phyloP scores from a whole-genome alignment of 2,329 filamentous ascomycete genomes.

The Periconia sp. region DNA sequence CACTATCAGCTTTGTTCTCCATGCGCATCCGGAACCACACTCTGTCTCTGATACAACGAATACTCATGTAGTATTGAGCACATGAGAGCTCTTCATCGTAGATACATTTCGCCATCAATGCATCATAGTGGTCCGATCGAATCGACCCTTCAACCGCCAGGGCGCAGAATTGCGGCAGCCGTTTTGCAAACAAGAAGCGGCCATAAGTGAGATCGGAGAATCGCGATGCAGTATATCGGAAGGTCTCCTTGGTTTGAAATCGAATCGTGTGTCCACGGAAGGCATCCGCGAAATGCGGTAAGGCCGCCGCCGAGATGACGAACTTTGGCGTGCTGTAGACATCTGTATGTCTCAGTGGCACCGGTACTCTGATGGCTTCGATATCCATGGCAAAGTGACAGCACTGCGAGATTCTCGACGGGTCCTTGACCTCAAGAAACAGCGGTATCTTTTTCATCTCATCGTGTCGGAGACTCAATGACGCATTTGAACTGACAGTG shows the following conservation, averaged over 20 bases:
- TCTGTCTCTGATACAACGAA: neutral
- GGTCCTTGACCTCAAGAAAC: constrained; percentile 1
- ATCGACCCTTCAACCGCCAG: constrained; percentile 10
- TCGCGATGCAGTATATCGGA: constrained; percentile 11
- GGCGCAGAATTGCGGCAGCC: constrained; percentile 5
- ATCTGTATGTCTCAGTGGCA: no score
- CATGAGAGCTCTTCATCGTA: constrained; percentile 2
- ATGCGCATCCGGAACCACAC: constrained; percentile 1
- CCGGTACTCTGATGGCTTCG: neutral
- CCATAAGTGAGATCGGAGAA: constrained; percentile 13
- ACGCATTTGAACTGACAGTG: constrained; percentile 3
- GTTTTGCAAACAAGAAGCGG: constrained; percentile 2
- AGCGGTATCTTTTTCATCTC: neutral
- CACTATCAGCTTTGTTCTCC: neutral
- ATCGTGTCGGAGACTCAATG: neutral
- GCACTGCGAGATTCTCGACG: constrained; percentile 1
- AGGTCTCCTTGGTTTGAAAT: constrained; percentile 7
- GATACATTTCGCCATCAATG: constrained; percentile 1
- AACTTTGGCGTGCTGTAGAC: neutral
- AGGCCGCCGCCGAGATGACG: constrained; percentile 5
- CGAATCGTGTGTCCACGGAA: neutral
- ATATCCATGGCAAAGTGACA: constrained; percentile 12
- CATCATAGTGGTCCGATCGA: neutral
- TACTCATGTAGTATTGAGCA: constrained; percentile 1
- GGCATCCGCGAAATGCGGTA: constrained; percentile 8